Evolutionary conservation across 164 flowering plant species (phyloP).

Genomic region (Aristolochia contorta): DNA sequence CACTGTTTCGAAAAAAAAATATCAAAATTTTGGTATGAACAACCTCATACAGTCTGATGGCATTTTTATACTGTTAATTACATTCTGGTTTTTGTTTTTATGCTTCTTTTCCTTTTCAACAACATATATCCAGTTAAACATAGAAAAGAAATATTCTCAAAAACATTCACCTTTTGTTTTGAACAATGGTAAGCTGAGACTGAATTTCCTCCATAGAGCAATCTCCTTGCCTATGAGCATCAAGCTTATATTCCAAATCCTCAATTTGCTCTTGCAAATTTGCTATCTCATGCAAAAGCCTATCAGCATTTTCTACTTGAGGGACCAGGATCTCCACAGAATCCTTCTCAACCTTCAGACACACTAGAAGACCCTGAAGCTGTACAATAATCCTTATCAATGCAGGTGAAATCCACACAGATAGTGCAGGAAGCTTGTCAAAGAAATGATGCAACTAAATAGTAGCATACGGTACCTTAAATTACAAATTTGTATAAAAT

Average conservation of each 20-base stretch:
- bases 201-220: constrained; percentile 70
- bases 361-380: constrained; percentile 83
- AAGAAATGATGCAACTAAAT: too few relatives aligned
- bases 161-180: constrained; percentile 11
- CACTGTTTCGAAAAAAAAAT: too few relatives aligned
- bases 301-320: constrained; percentile 70
- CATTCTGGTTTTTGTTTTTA: too few relatives aligned
- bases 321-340: constrained; percentile 52
- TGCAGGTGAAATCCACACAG: too few relatives aligned
- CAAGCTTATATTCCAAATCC: constrained; percentile 76
- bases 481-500: too few relatives aligned
- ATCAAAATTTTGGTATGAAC: too few relatives aligned
- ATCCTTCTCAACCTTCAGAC: constrained; percentile 71
- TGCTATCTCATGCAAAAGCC: constrained; percentile 54
- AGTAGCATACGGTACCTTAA: too few relatives aligned
- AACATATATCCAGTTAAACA: not conserved
- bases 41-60: too few relatives aligned
- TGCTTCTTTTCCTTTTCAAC: too few relatives aligned
- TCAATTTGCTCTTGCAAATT: constrained; percentile 51
- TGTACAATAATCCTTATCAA: constrained; percentile 12
- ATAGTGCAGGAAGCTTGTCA: too few relatives aligned
- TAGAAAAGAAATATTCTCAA: not conserved
- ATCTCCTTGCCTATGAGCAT: constrained; percentile 60
- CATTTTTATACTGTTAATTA: too few relatives aligned
- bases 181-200: constrained; percentile 43